phyloP scores from a whole-genome alignment of 106 monocot genomes.

The Apostasia ramifera region DNA sequence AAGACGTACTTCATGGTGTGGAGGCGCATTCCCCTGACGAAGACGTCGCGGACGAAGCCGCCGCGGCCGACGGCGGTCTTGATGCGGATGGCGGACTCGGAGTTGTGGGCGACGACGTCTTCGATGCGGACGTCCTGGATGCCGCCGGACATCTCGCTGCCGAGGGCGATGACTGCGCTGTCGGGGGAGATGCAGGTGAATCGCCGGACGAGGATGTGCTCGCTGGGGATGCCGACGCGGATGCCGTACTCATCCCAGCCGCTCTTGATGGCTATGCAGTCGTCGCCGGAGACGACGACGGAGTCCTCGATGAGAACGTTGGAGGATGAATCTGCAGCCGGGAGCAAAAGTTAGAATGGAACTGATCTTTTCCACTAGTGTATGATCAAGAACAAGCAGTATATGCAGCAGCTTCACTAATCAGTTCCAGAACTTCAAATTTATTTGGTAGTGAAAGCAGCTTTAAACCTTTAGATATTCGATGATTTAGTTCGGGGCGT shows the following conservation, averaged over 20 bases:
- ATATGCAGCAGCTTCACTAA: no score
- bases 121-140: constrained; percentile 69
- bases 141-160: constrained; percentile 96
- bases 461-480: no score
- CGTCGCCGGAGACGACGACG: constrained; percentile 81
- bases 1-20: constrained; percentile 80
- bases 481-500: no score
- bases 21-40: constrained; percentile 43
- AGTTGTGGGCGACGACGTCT: constrained; percentile 66
- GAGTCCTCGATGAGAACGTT: constrained; percentile 76
- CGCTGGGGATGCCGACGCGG: constrained; percentile 59
- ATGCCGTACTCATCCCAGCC: constrained; percentile 98
- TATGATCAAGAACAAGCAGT: no score
- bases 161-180: constrained; percentile 78
- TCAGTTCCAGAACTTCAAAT: no score
- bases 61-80: constrained; percentile 81
- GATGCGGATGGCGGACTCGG: constrained; percentile 72
- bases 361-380: no score
- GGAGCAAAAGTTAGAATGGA: background rate
- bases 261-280: constrained; percentile 90
- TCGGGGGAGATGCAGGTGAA: constrained; percentile 92
- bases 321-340: constrained; percentile 63
- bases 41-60: constrained; percentile 61
- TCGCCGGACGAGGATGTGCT: constrained; percentile 57
- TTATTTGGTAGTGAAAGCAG: no score